Percentiles rank a stretch among this genome's conserved stretches.
Conservation (phyloP, 139 green algal species). For the Tetratostichococcus sp. region DNA sequence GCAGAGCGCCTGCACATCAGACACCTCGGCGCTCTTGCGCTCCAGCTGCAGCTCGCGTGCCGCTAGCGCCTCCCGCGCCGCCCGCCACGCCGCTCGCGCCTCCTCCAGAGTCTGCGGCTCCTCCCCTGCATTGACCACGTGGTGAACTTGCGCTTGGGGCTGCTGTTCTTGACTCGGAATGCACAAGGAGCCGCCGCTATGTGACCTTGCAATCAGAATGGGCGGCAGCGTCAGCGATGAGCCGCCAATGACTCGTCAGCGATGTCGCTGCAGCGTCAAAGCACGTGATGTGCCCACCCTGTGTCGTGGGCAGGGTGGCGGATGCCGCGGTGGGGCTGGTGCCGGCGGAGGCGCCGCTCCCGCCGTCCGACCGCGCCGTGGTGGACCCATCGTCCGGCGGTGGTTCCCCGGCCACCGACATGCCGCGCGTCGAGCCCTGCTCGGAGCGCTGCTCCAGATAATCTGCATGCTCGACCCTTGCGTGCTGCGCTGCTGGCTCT, state of each 20-base stretch:
- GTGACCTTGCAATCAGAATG: background rate
- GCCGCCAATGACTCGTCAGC: no score
- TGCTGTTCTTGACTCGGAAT: no score
- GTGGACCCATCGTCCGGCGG: background rate
- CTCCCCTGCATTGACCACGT: background rate
- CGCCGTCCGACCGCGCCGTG: no score
- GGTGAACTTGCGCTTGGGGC: no score
- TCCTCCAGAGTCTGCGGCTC: conserved; percentile 3
- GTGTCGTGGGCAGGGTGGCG: background rate
- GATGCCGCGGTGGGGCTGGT: background rate
- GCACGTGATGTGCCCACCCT: no score
- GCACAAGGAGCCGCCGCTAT: no score
- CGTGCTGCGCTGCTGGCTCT: no score
- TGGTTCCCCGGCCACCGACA: background rate
- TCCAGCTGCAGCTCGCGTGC: conserved; percentile 55
- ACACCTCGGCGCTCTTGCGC: conserved; percentile 44
- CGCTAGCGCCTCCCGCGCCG: conserved; percentile 39
- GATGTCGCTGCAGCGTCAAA: no score
- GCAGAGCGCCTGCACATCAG: conserved; percentile 14
- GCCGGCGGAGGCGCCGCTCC: background rate
- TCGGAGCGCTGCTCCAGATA: background rate
- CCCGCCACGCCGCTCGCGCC: conserved; percentile 6
- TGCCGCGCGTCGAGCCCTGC: background rate
- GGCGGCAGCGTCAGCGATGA: background rate
- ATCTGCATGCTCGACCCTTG: no score